These are phyloP conservation scores for Diaporthe longicolla DNA, from an alignment of 2,329 filamentous ascomycete genomes.

Conservation along the genomic window DNA sequence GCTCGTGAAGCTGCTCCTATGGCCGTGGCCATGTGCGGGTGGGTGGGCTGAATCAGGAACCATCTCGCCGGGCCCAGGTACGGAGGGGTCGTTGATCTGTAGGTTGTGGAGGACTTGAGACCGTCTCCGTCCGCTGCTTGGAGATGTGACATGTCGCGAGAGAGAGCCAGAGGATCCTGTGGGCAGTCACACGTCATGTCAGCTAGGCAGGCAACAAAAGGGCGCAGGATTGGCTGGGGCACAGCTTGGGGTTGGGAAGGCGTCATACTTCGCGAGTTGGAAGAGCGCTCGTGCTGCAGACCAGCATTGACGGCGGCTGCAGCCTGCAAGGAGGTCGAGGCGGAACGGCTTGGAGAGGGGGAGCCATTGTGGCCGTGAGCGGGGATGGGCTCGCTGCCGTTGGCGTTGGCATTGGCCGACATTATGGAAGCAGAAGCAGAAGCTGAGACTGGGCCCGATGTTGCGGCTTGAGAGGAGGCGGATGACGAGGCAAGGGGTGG, in stretches of 20 bases:
- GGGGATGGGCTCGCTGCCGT: constrained; percentile 46
- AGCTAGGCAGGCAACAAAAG: background rate
- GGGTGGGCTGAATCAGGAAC: constrained; percentile 59
- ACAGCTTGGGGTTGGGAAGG: constrained; percentile 39
- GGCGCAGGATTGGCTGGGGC: constrained; percentile 42
- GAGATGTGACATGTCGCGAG: constrained; percentile 40
- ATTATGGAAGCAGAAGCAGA: constrained; percentile 52
- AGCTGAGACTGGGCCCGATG: background rate
- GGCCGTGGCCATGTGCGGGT: constrained; percentile 45
- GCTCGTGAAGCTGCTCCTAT: constrained; percentile 51
- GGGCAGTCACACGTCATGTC: constrained; percentile 1
- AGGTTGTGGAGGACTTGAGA: constrained; percentile 81
- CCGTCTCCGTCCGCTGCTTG: constrained; percentile 66
- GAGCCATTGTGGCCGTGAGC: constrained; percentile 56
- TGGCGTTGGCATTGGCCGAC: constrained; percentile 50
- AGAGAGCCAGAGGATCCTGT: constrained; percentile 42
- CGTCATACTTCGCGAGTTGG: constrained; percentile 61
- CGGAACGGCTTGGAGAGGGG: constrained; percentile 70
- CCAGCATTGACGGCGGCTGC: constrained; percentile 84
- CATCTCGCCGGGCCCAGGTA: constrained; percentile 80
- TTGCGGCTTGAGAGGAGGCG: constrained; percentile 54
- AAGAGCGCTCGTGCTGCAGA: constrained; percentile 74
- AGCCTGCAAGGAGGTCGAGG: constrained; percentile 80
- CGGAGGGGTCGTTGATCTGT: constrained; percentile 77
- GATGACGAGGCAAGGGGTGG: constrained; percentile 17